These are phyloP conservation scores for Ottelia alismoides DNA, from an alignment of 106 monocot species.

Conservation along the genomic window DNA sequence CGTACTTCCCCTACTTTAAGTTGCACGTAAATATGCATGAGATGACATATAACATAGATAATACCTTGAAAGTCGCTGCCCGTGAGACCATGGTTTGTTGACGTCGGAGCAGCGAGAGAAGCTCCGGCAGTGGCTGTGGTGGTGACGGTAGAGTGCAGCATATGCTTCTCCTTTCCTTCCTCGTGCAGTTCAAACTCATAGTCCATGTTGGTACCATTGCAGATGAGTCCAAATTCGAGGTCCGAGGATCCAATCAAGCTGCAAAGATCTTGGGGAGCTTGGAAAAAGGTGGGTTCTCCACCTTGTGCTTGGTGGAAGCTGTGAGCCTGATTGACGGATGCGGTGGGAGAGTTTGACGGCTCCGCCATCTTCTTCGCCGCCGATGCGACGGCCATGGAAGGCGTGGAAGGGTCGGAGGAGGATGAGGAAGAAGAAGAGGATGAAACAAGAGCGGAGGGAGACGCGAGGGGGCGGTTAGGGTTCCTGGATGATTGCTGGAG, in stretches of 20 bases:
- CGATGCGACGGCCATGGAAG: not conserved
- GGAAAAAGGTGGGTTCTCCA: too few species aligned
- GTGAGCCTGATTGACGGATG: conserved; percentile 9
- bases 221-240: conserved; percentile 6
- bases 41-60: too few species aligned
- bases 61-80: too few species aligned
- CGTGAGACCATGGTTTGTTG: too few species aligned
- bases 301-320: too few species aligned
- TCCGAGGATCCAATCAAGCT: not conserved
- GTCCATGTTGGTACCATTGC: not conserved
- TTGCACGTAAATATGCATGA: too few species aligned
- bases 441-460: not conserved
- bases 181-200: conserved; percentile 1
- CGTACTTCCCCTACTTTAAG: too few species aligned
- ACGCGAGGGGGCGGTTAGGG: not conserved
- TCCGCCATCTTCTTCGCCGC: not conserved
- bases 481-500: not conserved
- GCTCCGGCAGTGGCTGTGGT: too few species aligned
- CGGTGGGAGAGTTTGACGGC: conserved; percentile 12
- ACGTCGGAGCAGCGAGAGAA: too few species aligned
- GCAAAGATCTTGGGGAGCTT: not conserved
- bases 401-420: conserved; percentile 3
- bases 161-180: not conserved
- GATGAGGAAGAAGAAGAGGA: conserved; percentile 7
- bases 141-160: too few species aligned